phyloP scores from a whole-genome alignment of 805 yeast genomes.

The Myxozyma kluyveri region DNA sequence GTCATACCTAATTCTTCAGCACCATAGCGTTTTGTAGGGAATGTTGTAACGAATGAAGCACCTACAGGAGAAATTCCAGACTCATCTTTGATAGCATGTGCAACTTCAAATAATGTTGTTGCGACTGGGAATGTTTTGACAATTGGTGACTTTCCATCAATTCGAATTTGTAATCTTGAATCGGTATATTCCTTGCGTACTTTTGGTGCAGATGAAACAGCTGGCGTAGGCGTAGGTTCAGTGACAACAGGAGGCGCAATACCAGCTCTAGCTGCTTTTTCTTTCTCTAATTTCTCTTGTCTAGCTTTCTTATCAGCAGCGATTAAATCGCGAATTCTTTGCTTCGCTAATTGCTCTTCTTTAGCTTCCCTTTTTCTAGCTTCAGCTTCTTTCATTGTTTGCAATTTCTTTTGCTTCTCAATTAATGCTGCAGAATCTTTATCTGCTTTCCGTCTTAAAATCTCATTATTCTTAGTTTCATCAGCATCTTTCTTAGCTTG shows the following conservation, averaged over 20 bases:
- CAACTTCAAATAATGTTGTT: conserved; percentile 35
- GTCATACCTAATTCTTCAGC: conserved; percentile 32
- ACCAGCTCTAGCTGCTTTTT: conserved; percentile 18
- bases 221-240: conserved; percentile 14
- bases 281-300: conserved; percentile 26
- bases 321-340: conserved; percentile 37
- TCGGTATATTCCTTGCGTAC: conserved; percentile 30
- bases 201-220: conserved; percentile 26
- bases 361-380: conserved; percentile 34
- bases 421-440: conserved; percentile 33
- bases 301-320: conserved; percentile 40
- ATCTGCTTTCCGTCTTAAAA: conserved; percentile 34
- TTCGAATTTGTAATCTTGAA: conserved; percentile 31
- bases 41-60: conserved; percentile 35
- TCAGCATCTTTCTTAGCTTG: conserved; percentile 36
- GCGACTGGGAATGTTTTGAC: conserved; percentile 34
- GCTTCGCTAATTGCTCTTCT: conserved; percentile 37
- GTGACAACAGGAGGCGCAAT: conserved; percentile 10
- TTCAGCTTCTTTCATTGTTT: conserved; percentile 37
- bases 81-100: conserved; percentile 31
- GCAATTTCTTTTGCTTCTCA: conserved; percentile 37
- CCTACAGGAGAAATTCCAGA: conserved; percentile 28
- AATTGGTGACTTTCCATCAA: conserved; percentile 32
- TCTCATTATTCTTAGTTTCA: conserved; percentile 35
- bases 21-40: conserved; percentile 34